phyloP scores from a whole-genome alignment of 768 basidiomycete genomes.

The Crepidotus variabilis region DNA sequence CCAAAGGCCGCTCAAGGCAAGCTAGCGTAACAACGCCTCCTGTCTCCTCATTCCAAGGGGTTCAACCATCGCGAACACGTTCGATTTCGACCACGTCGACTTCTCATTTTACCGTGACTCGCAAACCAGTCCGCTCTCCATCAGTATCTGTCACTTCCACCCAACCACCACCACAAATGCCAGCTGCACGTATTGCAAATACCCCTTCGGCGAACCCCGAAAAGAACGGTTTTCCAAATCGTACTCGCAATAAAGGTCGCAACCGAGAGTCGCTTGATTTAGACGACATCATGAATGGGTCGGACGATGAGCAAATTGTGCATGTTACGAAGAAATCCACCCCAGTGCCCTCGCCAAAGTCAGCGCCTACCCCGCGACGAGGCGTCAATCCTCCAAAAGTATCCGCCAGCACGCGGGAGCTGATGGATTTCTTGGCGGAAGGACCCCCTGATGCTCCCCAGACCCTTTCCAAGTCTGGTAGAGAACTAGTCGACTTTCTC shows the following conservation, averaged over 20 bases:
- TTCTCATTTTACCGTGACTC: conserved; percentile 20
- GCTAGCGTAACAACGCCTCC: conserved; percentile 41
- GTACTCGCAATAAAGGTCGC: conserved; percentile 48
- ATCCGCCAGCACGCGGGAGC: conserved; percentile 45
- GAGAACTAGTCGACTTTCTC: conserved; percentile 54
- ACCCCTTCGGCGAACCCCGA: conserved; percentile 12
- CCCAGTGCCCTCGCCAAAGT: conserved; percentile 9
- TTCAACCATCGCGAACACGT: conserved; percentile 31
- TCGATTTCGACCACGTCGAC: conserved; percentile 38
- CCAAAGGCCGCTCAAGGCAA: conserved; percentile 42
- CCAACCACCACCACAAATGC: conserved; percentile 18
- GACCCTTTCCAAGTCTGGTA: conserved; percentile 40
- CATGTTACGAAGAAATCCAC: conserved; percentile 18
- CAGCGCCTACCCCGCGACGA: conserved; percentile 10
- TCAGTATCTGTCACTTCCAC: conserved; percentile 27
- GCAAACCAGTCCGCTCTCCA: conserved; percentile 24
- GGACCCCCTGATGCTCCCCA: conserved; percentile 44
- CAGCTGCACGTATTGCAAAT: conserved; percentile 21
- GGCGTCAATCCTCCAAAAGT: conserved; percentile 19
- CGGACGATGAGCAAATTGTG: conserved; percentile 52
- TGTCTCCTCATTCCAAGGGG: conserved; percentile 25
- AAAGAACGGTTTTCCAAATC: conserved; percentile 36
- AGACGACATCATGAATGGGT: conserved; percentile 71
- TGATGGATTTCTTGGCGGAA: conserved; percentile 54
- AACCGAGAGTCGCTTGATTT: conserved; percentile 70